Evolutionary conservation across 768 basidiomycete species (phyloP), one percentile per base, ranked within the genome.

Genomic region (Termitomyces sp.): DNA sequence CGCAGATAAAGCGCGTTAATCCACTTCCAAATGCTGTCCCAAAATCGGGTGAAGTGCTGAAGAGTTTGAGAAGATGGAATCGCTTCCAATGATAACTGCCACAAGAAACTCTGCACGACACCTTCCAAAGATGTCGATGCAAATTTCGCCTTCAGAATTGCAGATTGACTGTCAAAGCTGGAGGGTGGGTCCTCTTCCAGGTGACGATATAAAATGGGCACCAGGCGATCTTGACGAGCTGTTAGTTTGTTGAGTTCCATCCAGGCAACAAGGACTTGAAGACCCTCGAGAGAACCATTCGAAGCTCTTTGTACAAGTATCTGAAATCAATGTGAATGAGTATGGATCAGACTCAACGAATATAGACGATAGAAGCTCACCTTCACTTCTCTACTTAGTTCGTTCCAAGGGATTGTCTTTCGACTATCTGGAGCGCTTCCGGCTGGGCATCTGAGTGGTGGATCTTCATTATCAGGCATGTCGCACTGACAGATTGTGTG

Each of bases 161-260:
- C 38, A n/a, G 45, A 38, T 47, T 47, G 22, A 1, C 18, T 35
- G 14, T 51, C 33, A 18, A 49, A 57, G 8, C 12, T 32, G 1
- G 10, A 14, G 4, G 56, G 56, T 20, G 56, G 46, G 20, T 57
- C 56, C 35, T 49, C 42, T 18, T 38, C 10, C 4, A 57, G 26
- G 42, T 57, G 49, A 40, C 28, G 26, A 57, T 49, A 57, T 16
- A 57, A 50, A 33, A 51, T 51, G 24, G 56, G 56, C 4, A 57
- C 38, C 7, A 57, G 22, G 26, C 56, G 46, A 22, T 57, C 56
- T 43, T 57, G 56, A 12, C 56, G 56, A 50, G 56, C 56, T 30
- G 56, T 57, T 16, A 50, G n/a, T n/a, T 57, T 57, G 56, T 57
- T 57, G 8, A 57, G 47, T 43, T 57, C 47, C 56, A 57, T 57